Conservation (phyloP, 257 asterid species). For the Mitragyna speciosa region DNA sequence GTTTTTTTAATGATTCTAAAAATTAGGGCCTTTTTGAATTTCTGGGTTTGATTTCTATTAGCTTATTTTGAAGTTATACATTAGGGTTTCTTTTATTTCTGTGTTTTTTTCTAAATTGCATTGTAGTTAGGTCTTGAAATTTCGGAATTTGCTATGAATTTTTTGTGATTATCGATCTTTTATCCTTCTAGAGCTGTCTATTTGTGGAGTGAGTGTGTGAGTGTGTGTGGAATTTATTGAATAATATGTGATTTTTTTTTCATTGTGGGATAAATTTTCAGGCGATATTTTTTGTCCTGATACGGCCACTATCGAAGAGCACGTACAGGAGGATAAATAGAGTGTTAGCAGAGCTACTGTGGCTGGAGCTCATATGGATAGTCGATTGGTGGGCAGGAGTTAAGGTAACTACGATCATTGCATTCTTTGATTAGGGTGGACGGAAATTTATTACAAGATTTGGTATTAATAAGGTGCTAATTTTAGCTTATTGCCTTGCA, state of each 20-base stretch:
- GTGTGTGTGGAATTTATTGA: not conserved
- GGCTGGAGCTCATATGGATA: conserved; percentile 98
- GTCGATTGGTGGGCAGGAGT: conserved; percentile 98
- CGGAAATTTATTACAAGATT: not conserved
- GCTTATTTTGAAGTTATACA: not conserved
- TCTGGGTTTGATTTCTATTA: not conserved
- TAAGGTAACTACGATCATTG: conserved; percentile 51
- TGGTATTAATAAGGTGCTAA: not conserved
- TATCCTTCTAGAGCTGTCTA: not conserved
- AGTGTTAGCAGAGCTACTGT: conserved; percentile 67
- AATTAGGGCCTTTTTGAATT: not conserved
- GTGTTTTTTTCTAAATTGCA: not conserved
- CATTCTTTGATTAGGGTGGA: not conserved
- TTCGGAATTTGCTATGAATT: not conserved
- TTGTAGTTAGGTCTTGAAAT: not conserved
- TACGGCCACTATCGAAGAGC: conserved; percentile 82
- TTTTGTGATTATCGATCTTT: not conserved
- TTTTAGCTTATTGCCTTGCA: not conserved
- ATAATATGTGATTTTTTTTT: not conserved
- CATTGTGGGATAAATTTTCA: conserved; percentile 25
- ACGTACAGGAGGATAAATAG: conserved; percentile 76
- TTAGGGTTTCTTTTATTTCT: conserved; percentile 5
- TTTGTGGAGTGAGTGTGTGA: not conserved
- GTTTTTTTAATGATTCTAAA: not conserved
- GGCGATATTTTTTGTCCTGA: conserved; percentile 65